These are phyloP conservation scores for Hygrocybe coccinea DNA, from an alignment of 768 basidiomycete species.

Conservation along the genomic window DNA sequence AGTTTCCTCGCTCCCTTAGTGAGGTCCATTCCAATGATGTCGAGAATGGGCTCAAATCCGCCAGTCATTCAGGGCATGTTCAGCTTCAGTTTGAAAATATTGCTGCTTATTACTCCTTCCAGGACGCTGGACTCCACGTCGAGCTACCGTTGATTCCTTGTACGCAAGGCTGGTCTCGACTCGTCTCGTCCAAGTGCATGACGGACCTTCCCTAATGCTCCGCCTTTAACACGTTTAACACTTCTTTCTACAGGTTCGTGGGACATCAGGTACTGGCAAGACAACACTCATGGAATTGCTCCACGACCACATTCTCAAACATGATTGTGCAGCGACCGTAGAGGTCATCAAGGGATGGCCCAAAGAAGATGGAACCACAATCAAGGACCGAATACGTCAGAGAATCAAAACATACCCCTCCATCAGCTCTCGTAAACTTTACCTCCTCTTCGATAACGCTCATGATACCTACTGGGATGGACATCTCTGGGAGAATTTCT, in stretches of 20 bases:
- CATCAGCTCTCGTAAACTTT: not conserved
- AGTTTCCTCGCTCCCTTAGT: too few relatives aligned
- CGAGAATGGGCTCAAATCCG: too few relatives aligned
- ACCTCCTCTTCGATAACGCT: conserved; percentile 8
- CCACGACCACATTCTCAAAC: conserved; percentile 4
- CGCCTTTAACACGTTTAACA: too few relatives aligned
- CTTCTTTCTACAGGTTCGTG: conserved; percentile 7
- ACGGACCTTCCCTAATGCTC: too few relatives aligned
- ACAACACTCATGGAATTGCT: conserved; percentile 7
- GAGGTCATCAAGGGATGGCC: not conserved
- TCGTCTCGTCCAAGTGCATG: too few relatives aligned
- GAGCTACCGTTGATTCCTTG: too few relatives aligned
- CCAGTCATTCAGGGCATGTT: too few relatives aligned
- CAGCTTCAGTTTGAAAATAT: too few relatives aligned
- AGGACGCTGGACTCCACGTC: too few relatives aligned
- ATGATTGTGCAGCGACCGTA: not conserved
- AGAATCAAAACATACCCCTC: not conserved
- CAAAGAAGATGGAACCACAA: not conserved
- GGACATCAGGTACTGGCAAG: conserved; percentile 9
- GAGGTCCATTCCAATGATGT: too few relatives aligned
- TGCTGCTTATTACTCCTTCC: too few relatives aligned
- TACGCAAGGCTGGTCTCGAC: too few relatives aligned
- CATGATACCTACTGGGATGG: conserved; percentile 6
- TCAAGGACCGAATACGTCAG: not conserved
- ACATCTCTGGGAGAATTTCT: conserved; percentile 8